These are phyloP conservation scores for Phalaenopsis aphrodite DNA, from an alignment of 106 monocot species.

Conservation along the genomic window DNA sequence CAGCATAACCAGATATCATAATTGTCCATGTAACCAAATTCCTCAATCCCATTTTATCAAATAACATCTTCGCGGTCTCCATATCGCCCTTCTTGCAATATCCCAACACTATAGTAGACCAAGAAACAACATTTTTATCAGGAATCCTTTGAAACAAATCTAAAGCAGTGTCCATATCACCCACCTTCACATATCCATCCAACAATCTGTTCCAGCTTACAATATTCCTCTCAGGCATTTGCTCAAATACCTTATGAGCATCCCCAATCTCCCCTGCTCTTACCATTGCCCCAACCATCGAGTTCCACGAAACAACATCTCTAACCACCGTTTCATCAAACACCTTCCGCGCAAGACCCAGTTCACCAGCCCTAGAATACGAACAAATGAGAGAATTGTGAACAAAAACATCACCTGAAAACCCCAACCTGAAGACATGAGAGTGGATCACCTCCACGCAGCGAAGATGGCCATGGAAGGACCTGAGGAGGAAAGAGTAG, in stretches of 20 bases:
- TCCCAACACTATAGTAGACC: slow-evolving; percentile 63
- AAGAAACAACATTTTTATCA: slow-evolving; percentile 68
- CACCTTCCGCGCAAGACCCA: slow-evolving; percentile 28
- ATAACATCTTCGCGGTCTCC: slow-evolving; percentile 66
- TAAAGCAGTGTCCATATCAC: slow-evolving; percentile 56
- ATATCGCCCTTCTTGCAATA: slow-evolving; percentile 62
- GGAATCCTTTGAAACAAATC: slow-evolving; percentile 56
- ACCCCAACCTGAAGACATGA: slow-evolving; percentile 54
- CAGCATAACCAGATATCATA: slow-evolving; percentile 67
- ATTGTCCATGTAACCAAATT: slow-evolving; percentile 85
- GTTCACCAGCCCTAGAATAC: slow-evolving; percentile 32
- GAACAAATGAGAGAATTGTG: slow-evolving; percentile 65
- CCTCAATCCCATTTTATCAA: slow-evolving; percentile 65
- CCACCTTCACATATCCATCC: slow-evolving; percentile 50
- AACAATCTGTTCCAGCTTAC: slow-evolving; percentile 71
- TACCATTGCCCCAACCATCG: slow-evolving; percentile 51
- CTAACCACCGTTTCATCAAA: slow-evolving; percentile 45
- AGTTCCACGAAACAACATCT: slow-evolving; percentile 71
- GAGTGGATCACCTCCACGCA: slow-evolving; percentile 43
- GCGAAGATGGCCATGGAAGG: slow-evolving; percentile 18
- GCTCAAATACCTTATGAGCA: slow-evolving; percentile 51
- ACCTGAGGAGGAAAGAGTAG: slow-evolving; percentile 65
- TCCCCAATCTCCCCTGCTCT: slow-evolving; percentile 30
- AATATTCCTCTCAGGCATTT: slow-evolving; percentile 53
- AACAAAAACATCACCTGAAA: slow-evolving; percentile 49